Percentiles rank a stretch among this genome's conserved stretches.
Conservation (phyloP, 2,329 filamentous ascomycete genomes). For the Didymella sp. region DNA sequence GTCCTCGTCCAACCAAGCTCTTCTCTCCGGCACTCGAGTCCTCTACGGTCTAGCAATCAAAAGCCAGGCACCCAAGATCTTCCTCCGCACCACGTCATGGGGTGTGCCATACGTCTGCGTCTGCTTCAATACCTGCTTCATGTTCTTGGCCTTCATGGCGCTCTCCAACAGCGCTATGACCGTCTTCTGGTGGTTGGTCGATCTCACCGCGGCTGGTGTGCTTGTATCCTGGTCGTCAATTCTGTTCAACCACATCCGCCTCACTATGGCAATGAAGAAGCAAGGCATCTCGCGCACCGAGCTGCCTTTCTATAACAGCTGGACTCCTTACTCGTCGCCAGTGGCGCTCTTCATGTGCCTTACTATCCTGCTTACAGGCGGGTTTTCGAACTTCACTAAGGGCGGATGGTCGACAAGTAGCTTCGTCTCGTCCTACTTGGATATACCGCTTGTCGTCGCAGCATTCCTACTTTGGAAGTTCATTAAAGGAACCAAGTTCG, state of each 20-base stretch:
- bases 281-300: constrained; percentile 62
- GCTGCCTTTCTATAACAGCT: constrained; percentile 40
- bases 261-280: constrained; percentile 52
- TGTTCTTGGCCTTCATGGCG: constrained; percentile 57
- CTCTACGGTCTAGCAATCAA: constrained; percentile 57
- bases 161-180: constrained; percentile 52
- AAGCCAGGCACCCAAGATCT: constrained; percentile 58
- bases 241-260: constrained; percentile 64
- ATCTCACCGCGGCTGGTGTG: constrained; percentile 65
- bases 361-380: constrained; percentile 70
- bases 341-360: constrained; percentile 53
- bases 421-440: constrained; percentile 49
- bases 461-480: constrained; percentile 71
- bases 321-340: constrained; percentile 47
- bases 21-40: constrained; percentile 60
- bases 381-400: constrained; percentile 62
- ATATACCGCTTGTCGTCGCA: constrained; percentile 46
- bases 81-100: constrained; percentile 53
- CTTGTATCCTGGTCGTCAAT: constrained; percentile 62
- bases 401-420: constrained; percentile 48
- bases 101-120: constrained; percentile 52
- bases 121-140: constrained; percentile 47
- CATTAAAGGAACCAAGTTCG: constrained; percentile 64
- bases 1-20: constrained; percentile 71
- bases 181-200: constrained; percentile 71